These are phyloP conservation scores for Conringia planisiliqua DNA, from an alignment of 345 rosid genomes.

Conservation along the genomic window DNA sequence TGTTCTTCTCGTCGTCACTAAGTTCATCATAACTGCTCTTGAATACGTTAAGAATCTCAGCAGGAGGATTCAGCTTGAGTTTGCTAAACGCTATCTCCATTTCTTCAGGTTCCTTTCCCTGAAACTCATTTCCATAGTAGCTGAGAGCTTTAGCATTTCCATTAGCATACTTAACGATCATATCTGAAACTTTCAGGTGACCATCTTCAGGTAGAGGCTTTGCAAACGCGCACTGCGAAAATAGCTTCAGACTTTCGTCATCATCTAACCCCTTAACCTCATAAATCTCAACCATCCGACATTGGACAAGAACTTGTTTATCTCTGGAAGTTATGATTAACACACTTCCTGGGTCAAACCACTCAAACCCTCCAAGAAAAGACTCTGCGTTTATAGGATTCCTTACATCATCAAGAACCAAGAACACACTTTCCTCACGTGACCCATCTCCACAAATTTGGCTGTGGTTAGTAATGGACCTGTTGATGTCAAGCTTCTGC, in stretches of 20 bases:
- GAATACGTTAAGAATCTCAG: constrained; percentile 10
- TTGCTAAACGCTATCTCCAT: background rate
- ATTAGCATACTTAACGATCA: background rate
- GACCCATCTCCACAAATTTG: background rate
- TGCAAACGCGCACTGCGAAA: background rate
- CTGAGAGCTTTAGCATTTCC: constrained; percentile 9
- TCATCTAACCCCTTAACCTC: background rate
- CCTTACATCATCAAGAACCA: constrained; percentile 9
- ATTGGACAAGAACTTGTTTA: background rate
- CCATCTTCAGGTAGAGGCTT: background rate
- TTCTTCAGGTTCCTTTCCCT: background rate
- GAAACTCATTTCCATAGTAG: background rate
- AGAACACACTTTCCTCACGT: background rate
- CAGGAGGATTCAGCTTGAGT: background rate
- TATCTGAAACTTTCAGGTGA: background rate
- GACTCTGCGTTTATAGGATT: background rate
- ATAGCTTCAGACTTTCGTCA: background rate
- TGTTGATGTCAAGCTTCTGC: constrained; percentile 6
- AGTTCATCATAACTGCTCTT: constrained; percentile 29
- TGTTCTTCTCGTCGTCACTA: constrained; percentile 21
- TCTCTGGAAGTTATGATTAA: constrained; percentile 5
- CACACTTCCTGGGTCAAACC: constrained; percentile 14
- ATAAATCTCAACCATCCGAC: background rate
- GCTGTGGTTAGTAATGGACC: background rate
- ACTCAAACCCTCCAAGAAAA: constrained; percentile 14